Evolutionary conservation across 176 grass and related monocot species (phyloP).

Genomic region (Poa annua): DNA sequence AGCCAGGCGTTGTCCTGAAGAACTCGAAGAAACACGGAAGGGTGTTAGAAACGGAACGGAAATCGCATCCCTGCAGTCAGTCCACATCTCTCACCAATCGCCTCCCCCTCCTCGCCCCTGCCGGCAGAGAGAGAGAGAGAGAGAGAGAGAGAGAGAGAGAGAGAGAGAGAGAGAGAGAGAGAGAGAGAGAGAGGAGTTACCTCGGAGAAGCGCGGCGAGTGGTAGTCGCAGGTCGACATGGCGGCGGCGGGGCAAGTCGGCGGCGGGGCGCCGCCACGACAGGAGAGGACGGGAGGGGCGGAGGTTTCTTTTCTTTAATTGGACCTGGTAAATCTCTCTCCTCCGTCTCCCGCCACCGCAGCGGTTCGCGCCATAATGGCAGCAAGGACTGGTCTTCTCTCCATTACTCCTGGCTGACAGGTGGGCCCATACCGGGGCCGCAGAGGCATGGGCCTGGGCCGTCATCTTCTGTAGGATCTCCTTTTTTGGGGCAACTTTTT

Average conservation of each 20-base stretch:
- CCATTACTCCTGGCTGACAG: neutral
- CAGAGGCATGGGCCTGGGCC: neutral
- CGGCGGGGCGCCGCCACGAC: constrained; percentile 27
- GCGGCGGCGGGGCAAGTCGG: neutral
- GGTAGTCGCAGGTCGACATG: constrained; percentile 70
- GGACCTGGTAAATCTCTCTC: constrained; percentile 1
- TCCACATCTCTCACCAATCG: neutral
- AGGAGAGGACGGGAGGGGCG: constrained; percentile 12
- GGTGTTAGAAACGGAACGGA: constrained; percentile 8
- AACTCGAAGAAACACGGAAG: constrained; percentile 4
- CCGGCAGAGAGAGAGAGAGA: constrained; percentile 1
- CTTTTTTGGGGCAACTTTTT: neutral
- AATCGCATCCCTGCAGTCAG: neutral
- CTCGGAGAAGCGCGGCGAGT: constrained; percentile 88
- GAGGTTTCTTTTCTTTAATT: neutral
- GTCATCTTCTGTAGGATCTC: neutral
- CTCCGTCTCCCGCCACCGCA: constrained; percentile 26
- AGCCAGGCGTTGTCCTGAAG: constrained; percentile 73
- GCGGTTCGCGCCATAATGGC: constrained; percentile 47
- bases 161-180: neutral
- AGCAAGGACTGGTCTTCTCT: neutral
- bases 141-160: neutral
- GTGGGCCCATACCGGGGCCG: neutral
- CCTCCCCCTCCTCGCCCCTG: neutral
- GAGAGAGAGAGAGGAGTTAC: constrained; percentile 35